A percentile compares a stretch with the other conserved stretches of the same genome.
Conservation (phyloP, 768 basidiomycete genomes). For the Lyophyllum semitale region DNA sequence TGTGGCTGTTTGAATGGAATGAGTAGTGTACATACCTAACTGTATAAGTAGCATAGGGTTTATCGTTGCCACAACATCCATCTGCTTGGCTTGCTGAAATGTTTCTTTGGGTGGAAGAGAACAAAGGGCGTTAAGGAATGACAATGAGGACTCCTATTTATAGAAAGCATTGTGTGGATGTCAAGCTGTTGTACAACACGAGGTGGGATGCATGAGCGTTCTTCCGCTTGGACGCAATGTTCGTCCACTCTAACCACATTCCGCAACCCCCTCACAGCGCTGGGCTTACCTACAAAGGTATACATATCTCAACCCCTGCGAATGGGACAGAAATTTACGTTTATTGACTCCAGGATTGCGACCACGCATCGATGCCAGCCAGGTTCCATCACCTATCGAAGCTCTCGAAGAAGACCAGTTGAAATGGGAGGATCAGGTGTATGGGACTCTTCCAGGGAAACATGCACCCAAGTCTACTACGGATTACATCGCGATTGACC, state of each 20-base stretch:
- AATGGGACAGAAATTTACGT: neutral
- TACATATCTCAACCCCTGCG: neutral
- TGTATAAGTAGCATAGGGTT: constrained; percentile 20
- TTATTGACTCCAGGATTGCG: constrained; percentile 57
- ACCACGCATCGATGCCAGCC: constrained; percentile 80
- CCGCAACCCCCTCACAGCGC: constrained; percentile 72
- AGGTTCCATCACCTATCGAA: constrained; percentile 90
- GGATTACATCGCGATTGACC: constrained; percentile 88
- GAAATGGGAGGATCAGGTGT: constrained; percentile 73
- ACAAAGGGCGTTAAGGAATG: too few species aligned
- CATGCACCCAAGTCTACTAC: constrained; percentile 85
- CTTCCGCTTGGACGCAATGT: constrained; percentile 29
- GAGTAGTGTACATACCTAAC: constrained; percentile 20
- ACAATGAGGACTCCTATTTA: too few species aligned
- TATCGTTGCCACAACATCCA: neutral
- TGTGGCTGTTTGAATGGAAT: constrained; percentile 17
- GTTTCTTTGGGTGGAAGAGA: neutral
- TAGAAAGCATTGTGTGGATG: too few species aligned
- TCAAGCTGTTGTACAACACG: too few species aligned
- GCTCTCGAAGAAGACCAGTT: constrained; percentile 78
- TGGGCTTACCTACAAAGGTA: constrained; percentile 54
- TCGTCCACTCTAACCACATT: constrained; percentile 52
- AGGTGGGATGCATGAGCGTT: too few species aligned
- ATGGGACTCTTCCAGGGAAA: constrained; percentile 54
- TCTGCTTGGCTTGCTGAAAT: neutral